These are phyloP conservation scores for Cercospora sp. DNA, from an alignment of 2,329 filamentous ascomycete species.

Conservation along the genomic window DNA sequence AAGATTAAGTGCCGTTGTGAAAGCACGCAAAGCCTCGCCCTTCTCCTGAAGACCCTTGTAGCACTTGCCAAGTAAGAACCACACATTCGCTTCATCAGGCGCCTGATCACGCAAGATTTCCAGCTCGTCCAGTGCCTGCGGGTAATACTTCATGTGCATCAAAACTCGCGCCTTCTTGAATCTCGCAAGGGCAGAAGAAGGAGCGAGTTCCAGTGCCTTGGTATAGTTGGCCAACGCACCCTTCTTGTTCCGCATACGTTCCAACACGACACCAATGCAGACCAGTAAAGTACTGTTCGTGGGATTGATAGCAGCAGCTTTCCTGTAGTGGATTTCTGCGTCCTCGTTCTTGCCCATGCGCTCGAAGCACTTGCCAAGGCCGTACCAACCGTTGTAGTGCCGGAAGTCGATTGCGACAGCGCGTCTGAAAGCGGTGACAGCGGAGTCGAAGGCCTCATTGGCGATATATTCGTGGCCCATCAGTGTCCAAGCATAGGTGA, in stretches of 20 bases:
- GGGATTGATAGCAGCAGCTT: constrained; percentile 85
- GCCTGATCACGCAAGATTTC: constrained; percentile 87
- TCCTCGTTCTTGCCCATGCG: constrained; percentile 61
- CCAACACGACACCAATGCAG: constrained; percentile 82
- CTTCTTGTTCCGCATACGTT: constrained; percentile 80
- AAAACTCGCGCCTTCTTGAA: constrained; percentile 91
- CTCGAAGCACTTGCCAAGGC: constrained; percentile 68
- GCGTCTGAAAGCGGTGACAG: constrained; percentile 79
- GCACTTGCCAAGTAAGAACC: constrained; percentile 84
- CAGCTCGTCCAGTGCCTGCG: constrained; percentile 76
- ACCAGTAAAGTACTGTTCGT: constrained; percentile 90
- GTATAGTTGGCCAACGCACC: constrained; percentile 79
- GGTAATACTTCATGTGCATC: constrained; percentile 69
- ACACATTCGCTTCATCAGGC: constrained; percentile 92
- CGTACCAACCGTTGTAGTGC: constrained; percentile 99
- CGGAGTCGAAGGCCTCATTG: constrained; percentile 97
- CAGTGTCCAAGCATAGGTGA: constrained; percentile 92
- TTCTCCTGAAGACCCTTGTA: constrained; percentile 61
- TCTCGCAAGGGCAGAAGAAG: constrained; percentile 75
- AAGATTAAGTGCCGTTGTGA: constrained; percentile 90
- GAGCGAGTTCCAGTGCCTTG: constrained; percentile 78
- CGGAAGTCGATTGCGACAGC: constrained; percentile 82
- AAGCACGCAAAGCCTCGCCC: constrained; percentile 82
- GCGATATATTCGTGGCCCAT: constrained; percentile 94
- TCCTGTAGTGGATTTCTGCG: constrained; percentile 86